Percentiles rank a stretch among this genome's conserved stretches.
Conservation (phyloP, 805 yeast species). For the Grigorovia humatica region DNA sequence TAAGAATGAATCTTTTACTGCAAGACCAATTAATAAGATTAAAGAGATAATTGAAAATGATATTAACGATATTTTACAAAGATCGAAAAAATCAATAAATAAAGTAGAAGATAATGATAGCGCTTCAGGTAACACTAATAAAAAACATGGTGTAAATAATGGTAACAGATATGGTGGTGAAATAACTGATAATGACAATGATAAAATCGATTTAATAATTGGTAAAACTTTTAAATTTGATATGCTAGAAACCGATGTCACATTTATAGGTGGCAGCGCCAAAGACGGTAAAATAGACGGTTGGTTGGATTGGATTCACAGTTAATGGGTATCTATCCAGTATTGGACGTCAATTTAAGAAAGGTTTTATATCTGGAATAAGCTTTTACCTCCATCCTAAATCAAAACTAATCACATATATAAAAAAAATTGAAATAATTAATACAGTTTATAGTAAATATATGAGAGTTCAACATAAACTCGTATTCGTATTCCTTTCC, state of each 20-base stretch:
- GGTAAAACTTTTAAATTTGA: slow-evolving; percentile 48
- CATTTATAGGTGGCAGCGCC: slow-evolving; percentile 64
- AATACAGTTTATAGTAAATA: too few species aligned
- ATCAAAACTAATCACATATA: too few species aligned
- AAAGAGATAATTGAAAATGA: slow-evolving; percentile 51
- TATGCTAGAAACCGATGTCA: slow-evolving; percentile 62
- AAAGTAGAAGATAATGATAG: slow-evolving; percentile 26
- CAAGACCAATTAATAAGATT: slow-evolving; percentile 59
- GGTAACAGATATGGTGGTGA: slow-evolving; percentile 13
- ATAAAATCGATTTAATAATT: slow-evolving; percentile 29
- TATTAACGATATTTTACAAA: slow-evolving; percentile 41
- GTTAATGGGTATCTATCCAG: slow-evolving; percentile 12
- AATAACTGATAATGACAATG: slow-evolving; percentile 9
- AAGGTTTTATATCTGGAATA: too few species aligned
- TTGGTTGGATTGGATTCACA: slow-evolving; percentile 77
- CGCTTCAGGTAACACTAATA: background rate
- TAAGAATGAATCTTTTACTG: slow-evolving; percentile 76
- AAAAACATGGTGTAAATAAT: slow-evolving; percentile 6
- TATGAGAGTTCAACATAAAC: too few species aligned
- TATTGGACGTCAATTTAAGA: too few species aligned
- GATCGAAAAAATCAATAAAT: slow-evolving; percentile 37
- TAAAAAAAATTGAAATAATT: too few species aligned
- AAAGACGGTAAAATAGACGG: slow-evolving; percentile 40
- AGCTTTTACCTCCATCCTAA: background rate
- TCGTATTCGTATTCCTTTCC: too few species aligned